A percentile compares a stretch with the other conserved stretches of the same genome.
Conservation (phyloP, 208 protist species). For the Naegleria lovaniensis region DNA sequence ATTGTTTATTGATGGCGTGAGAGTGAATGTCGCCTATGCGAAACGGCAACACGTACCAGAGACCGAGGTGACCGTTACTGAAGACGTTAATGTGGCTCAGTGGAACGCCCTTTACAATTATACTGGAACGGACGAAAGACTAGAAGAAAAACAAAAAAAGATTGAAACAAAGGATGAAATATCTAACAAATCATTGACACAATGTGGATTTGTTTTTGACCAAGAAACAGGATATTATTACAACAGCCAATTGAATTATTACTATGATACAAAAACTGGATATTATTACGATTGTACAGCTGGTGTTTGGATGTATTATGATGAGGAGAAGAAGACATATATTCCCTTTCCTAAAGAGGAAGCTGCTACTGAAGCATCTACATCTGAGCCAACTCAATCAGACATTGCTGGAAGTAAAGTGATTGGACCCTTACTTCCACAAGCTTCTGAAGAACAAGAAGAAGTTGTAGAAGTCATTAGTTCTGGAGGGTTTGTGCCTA, state of each 20-base stretch:
- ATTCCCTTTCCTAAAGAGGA: background rate
- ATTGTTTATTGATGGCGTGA: background rate
- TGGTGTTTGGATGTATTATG: slow-evolving; percentile 7
- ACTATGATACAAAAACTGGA: background rate
- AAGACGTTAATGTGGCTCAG: background rate
- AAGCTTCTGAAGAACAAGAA: background rate
- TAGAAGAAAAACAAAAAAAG: background rate
- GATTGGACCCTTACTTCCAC: background rate
- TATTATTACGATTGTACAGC: background rate
- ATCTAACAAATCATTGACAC: background rate
- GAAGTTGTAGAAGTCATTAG: background rate
- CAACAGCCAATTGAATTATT: background rate
- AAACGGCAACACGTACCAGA: background rate
- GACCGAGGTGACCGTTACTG: background rate
- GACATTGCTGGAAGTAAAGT: background rate
- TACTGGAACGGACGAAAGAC: background rate
- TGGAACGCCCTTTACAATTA: slow-evolving; percentile 14
- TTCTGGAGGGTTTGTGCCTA: background rate
- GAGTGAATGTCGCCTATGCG: background rate
- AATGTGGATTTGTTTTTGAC: slow-evolving; percentile 2
- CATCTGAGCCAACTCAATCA: background rate
- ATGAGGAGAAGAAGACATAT: background rate
- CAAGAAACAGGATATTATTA: slow-evolving; percentile 11
- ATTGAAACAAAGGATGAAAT: background rate
- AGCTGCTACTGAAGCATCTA: background rate